phyloP scores from a whole-genome alignment of 495 filamentous ascomycete species.

The Darksidea phi region DNA sequence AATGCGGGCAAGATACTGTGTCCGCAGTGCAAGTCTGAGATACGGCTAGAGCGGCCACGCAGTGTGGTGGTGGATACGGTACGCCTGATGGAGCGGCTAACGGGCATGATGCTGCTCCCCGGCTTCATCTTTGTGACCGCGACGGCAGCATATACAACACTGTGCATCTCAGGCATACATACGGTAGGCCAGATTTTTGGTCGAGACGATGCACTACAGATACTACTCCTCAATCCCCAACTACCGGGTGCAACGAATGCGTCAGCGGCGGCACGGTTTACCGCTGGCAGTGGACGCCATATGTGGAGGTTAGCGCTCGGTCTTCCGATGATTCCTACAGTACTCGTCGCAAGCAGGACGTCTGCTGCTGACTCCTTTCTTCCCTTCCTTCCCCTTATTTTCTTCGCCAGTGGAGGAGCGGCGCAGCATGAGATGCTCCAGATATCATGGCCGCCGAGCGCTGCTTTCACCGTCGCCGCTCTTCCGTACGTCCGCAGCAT shows the following conservation, averaged over 20 bases:
- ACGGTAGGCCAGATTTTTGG: slow-evolving; percentile 65
- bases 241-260: no score
- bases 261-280: no score
- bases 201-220: slow-evolving; percentile 53
- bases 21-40: slow-evolving; percentile 83
- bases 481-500: slow-evolving; percentile 66
- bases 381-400: slow-evolving; percentile 62
- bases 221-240: slow-evolving; percentile 42
- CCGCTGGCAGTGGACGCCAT: no score
- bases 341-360: slow-evolving; percentile 60
- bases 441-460: slow-evolving; percentile 70
- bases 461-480: slow-evolving; percentile 65
- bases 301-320: slow-evolving; percentile 50
- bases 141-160: slow-evolving; percentile 47
- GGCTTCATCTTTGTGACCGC: slow-evolving; percentile 41
- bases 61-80: slow-evolving; percentile 64
- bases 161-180: slow-evolving; percentile 58
- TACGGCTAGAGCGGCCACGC: slow-evolving; percentile 68
- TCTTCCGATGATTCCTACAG: slow-evolving; percentile 61
- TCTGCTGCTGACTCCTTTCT: slow-evolving; percentile 58
- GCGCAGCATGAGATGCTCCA: slow-evolving; percentile 48
- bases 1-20: slow-evolving; percentile 63
- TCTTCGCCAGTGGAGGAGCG: slow-evolving; percentile 52
- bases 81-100: slow-evolving; percentile 54
- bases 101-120: slow-evolving; percentile 58